Conservation (phyloP, 2,329 filamentous ascomycete genomes). For the Hirsutella thompsonii region DNA sequence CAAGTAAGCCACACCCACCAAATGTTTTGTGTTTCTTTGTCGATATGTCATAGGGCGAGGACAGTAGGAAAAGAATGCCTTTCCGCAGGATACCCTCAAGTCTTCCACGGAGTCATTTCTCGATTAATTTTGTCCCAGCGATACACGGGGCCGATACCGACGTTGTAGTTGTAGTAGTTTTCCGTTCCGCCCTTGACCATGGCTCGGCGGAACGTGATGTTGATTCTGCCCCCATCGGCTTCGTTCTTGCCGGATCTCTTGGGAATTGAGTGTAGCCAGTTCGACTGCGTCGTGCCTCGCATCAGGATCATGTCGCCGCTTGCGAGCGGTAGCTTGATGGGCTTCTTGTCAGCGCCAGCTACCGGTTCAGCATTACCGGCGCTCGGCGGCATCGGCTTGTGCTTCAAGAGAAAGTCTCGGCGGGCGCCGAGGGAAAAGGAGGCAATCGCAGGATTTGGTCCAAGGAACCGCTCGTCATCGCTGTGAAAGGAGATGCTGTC, state of each 20-base stretch:
- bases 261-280: conserved; percentile 68
- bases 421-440: conserved; percentile 61
- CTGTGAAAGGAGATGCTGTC: conserved; percentile 73
- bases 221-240: conserved; percentile 52
- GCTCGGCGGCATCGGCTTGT: conserved; percentile 44
- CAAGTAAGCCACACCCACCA: conserved; percentile 24
- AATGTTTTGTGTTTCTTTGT: not conserved
- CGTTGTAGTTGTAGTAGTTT: conserved; percentile 79
- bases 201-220: conserved; percentile 66
- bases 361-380: conserved; percentile 10
- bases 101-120: conserved; percentile 33
- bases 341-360: conserved; percentile 19
- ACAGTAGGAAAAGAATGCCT: not conserved
- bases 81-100: conserved; percentile 9
- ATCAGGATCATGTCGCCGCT: conserved; percentile 73
- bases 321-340: conserved; percentile 38
- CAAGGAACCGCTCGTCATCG: conserved; percentile 69
- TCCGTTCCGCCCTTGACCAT: conserved; percentile 61
- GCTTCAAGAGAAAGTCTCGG: conserved; percentile 68
- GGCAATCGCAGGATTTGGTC: conserved; percentile 55
- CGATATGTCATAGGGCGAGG: no score
- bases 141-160: conserved; percentile 55
- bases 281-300: conserved; percentile 59
- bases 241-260: conserved; percentile 55
- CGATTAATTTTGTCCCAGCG: conserved; percentile 47